Evolutionary conservation across 2,329 filamentous ascomycete genomes (phyloP), one percentile per base, ranked within the genome.

Genomic region (Decorospora gaudefroyi): DNA sequence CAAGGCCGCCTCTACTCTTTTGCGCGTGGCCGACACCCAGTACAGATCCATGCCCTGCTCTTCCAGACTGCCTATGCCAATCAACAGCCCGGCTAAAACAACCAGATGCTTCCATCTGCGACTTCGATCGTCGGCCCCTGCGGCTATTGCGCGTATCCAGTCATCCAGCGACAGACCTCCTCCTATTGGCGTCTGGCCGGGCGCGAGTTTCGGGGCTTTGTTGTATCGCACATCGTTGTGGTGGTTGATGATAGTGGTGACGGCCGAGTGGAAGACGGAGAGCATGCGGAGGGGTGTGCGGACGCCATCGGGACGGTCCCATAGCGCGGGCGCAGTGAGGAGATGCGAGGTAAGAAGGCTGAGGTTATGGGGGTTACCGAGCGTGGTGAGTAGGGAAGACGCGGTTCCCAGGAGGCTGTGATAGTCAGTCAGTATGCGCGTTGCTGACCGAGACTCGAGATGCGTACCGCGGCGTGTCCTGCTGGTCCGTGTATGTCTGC

Each of bases 101-200:
- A 96, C 75, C 19, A 90, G 71, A 68, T 96, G 90, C 68, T 90
- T 85, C 90, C 90, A 96, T 62, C 88, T 76, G 12, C 77, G 80
- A 19, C 75, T 85, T 57, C 76, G 78, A 30, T 80, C 82, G 60
- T 85, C 79, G 11, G 82, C 82, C 6, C 82, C 82, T 27, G 75
- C 76, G 2, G 81, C 75, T 2, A 83, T 73, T 1, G 82, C 81
- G 51, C 75, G 77, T 16, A 80, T 71, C 83, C 82, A 85, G 33
- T 78, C 78, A 32, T 81, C 76, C 11, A 76, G 69, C 4, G 75
- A 68, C 4, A 82, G 67, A 17, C 77, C 78, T 11, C 82, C 68
- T 2, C 67, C 67, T 1, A 61, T 46, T 1, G 66, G 65, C 1
- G 54, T 43, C 38, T 70, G 67, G 0, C 64, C 67, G 0, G 67